Percentiles rank a stretch among this genome's conserved stretches.
Conservation (phyloP, 345 rosid genomes). For the Stellera chamaejasme region DNA sequence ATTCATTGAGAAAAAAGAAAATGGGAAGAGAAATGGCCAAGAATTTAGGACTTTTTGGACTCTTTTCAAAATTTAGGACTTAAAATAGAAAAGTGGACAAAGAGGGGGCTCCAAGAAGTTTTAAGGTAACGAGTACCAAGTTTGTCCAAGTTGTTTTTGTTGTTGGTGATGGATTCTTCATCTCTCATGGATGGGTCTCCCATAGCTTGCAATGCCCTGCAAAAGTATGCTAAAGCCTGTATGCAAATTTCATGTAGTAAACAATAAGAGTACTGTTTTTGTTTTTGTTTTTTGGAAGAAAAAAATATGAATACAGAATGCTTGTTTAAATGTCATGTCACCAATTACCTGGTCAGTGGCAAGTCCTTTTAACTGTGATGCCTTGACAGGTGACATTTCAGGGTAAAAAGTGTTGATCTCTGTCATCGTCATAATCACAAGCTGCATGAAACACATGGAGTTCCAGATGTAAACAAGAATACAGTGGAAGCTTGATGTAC, state of each 20-base stretch:
- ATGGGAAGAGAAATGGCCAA: background rate
- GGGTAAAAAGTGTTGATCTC: slow-evolving; percentile 63
- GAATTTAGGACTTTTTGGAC: background rate
- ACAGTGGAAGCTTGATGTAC: background rate
- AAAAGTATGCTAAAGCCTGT: slow-evolving; percentile 50
- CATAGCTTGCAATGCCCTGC: slow-evolving; percentile 38
- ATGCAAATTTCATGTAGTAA: background rate
- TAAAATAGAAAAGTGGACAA: too few relatives aligned
- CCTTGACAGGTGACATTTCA: slow-evolving; percentile 33
- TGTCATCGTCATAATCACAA: slow-evolving; percentile 52
- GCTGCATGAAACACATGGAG: slow-evolving; percentile 27
- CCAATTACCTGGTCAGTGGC: slow-evolving; percentile 42
- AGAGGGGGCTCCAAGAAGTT: too few relatives aligned
- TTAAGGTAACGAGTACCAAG: slow-evolving; percentile 27
- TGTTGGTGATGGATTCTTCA: slow-evolving; percentile 45
- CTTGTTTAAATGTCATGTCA: background rate
- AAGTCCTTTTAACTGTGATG: slow-evolving; percentile 36
- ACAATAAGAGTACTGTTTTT: too few relatives aligned
- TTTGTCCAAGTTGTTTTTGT: slow-evolving; percentile 33
- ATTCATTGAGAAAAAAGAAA: background rate
- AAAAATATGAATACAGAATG: too few relatives aligned
- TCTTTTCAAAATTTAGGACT: too few relatives aligned
- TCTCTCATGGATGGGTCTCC: slow-evolving; percentile 61
- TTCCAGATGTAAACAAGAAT: too few relatives aligned
- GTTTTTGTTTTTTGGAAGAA: background rate